Evolutionary conservation across 208 protist species (phyloP).

Genomic region (Endotrypanum monterogeii): DNA sequence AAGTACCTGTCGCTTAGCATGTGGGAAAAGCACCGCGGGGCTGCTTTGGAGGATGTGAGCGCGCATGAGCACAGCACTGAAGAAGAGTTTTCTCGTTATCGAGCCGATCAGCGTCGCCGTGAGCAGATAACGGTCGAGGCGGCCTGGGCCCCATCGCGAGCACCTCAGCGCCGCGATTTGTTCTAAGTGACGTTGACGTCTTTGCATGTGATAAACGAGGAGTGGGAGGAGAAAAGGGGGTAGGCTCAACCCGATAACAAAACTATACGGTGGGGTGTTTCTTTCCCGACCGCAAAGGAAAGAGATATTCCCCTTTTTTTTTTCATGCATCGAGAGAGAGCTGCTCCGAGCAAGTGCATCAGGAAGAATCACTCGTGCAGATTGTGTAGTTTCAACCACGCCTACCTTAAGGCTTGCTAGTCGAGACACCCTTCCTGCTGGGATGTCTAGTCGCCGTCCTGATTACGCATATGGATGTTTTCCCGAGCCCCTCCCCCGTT

Average conservation of each 20-base stretch:
- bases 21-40: slow-evolving; percentile 79
- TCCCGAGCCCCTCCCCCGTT: no score
- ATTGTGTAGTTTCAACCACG: background rate
- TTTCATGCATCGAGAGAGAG: no score
- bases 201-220: background rate
- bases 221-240: no score
- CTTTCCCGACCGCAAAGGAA: background rate
- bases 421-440: background rate
- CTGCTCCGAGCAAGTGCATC: background rate
- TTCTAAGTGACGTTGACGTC: slow-evolving; percentile 5
- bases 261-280: no score
- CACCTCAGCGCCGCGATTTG: background rate
- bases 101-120: slow-evolving; percentile 55
- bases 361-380: background rate
- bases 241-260: background rate
- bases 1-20: slow-evolving; percentile 72
- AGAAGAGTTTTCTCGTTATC: slow-evolving; percentile 64
- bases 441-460: no score
- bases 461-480: no score
- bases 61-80: slow-evolving; percentile 49
- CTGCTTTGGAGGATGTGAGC: slow-evolving; percentile 66
- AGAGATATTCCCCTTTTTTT: background rate
- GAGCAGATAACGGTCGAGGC: slow-evolving; percentile 38
- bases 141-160: slow-evolving; percentile 13
- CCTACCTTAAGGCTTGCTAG: background rate